Base-by-base conservation (phyloP, 768 basidiomycete species). In the Cytidiella melzeri region DNA sequence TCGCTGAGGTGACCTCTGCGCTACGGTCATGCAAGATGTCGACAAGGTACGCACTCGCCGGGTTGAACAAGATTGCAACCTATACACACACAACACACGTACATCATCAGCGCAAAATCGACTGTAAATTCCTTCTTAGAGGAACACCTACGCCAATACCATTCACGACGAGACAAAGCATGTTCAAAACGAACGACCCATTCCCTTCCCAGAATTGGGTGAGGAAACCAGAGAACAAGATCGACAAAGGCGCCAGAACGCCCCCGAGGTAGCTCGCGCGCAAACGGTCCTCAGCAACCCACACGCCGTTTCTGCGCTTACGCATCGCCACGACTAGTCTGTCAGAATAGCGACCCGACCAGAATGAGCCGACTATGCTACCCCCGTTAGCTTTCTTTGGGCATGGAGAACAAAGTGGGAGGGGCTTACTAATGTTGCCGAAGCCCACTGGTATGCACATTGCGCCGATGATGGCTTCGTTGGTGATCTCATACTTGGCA, bases 261-360 rank as follows among this genome's bases (percentile, higher is more conserved):
- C 70, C 70, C 6, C 77, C 75, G 7, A 70, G 54, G 30, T 78
- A 60, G 2, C 74, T 66, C 1, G 71, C 81, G 1, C 80, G 73
- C 24, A 86, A 69, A 4, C 84, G 75, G 54, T 84, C 86, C 61
- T 87, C 84, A 0, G 83, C 83, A 41, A 77, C 73, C 81, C 80
- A 84, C 1, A 67, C 57, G 1, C 83, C 82, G 0, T 70, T 70
- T n/a, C 82, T 73, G 4, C 65, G 60, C 40, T 68, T 62, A 12
- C 73, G 73, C 65, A 76, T 80, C 34, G 56, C 58, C 11, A 72
- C n/a, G 19, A 87, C 67, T 0, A 73, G 64, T 24, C 54, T 53
- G 58, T 87, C 85, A 0, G 84, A 84, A 0, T 83, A 52, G 15
- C 69, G 69, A 1, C 84, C 84, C 0, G 78, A 73, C 5, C 81